phyloP scores from a whole-genome alignment of 176 grass and related monocot genomes.

The Pontederia paniculata region DNA sequence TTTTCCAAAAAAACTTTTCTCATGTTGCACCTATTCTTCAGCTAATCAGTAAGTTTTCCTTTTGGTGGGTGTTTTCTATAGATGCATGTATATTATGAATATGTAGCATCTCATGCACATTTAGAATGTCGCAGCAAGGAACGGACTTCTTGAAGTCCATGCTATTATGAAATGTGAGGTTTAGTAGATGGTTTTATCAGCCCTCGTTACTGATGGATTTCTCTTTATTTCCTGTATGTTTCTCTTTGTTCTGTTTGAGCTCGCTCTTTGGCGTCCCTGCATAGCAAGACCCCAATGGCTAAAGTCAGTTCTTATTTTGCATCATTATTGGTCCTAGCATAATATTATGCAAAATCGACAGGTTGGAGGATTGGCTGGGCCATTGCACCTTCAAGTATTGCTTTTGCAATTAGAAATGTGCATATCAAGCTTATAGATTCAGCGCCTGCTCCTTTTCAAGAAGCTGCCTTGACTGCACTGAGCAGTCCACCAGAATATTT shows the following conservation, averaged over 20 bases:
- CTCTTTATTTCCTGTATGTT: not conserved
- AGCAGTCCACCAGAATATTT: slow-evolving; percentile 44
- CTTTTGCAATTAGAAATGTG: slow-evolving; percentile 78
- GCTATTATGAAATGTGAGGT: not conserved
- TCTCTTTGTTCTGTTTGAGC: not conserved
- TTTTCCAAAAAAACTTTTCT: too few relatives aligned
- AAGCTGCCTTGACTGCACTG: slow-evolving; percentile 67
- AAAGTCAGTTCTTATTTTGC: not conserved
- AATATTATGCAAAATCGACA: slow-evolving; percentile 13
- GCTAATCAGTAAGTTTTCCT: too few relatives aligned
- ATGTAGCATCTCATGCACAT: not conserved
- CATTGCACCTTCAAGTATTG: slow-evolving; percentile 50
- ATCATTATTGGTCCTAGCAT: not conserved
- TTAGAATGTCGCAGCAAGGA: not conserved
- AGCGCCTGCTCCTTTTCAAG: slow-evolving; percentile 93
- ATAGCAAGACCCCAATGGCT: not conserved
- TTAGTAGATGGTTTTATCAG: not conserved
- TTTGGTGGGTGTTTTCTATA: too few relatives aligned
- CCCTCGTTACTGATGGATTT: too few relatives aligned
- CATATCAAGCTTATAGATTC: slow-evolving; percentile 83
- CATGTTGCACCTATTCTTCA: too few relatives aligned
- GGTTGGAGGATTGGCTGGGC: slow-evolving; percentile 98
- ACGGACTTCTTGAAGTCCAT: not conserved
- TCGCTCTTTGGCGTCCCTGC: not conserved
- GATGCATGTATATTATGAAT: not conserved